Evolutionary conservation across 75 land plant species (phyloP).

Genomic region (Selaginella tamariscina): DNA sequence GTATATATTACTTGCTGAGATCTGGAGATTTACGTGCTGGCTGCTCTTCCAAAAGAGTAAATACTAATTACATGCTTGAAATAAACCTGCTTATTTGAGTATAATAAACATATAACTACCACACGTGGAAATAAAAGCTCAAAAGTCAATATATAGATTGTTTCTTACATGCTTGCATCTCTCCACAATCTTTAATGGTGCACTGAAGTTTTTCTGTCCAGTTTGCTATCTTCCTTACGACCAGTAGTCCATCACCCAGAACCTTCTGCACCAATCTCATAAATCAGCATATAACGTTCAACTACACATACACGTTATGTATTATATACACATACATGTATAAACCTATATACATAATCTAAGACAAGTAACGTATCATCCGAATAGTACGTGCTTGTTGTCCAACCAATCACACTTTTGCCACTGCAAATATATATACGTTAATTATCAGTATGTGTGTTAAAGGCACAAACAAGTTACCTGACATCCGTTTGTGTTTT

Average conservation of each 20-base stretch:
- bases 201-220: slow-evolving; percentile 80
- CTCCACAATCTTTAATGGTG: slow-evolving; percentile 80
- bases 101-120: neutral
- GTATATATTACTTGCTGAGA: slow-evolving; percentile 73
- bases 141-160: no score
- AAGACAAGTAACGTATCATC: no score
- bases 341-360: no score
- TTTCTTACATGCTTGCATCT: slow-evolving; percentile 33
- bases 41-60: slow-evolving; percentile 31
- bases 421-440: no score
- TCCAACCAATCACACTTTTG: slow-evolving; percentile 78
- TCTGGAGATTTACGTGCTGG: slow-evolving; percentile 88
- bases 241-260: slow-evolving; percentile 85
- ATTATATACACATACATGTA: no score
- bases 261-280: slow-evolving; percentile 57
- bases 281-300: neutral
- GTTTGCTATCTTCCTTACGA: slow-evolving; percentile 84
- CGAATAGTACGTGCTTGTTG: slow-evolving; percentile 76
- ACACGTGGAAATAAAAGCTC: no score
- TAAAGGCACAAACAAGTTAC: slow-evolving; percentile 23
- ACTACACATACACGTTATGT: no score
- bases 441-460: no score
- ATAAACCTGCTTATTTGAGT: no score
- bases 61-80: neutral
- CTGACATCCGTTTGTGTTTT: slow-evolving; percentile 89